These are phyloP conservation scores for Citrus australasica DNA, from an alignment of 345 rosid genomes.

Conservation along the genomic window DNA sequence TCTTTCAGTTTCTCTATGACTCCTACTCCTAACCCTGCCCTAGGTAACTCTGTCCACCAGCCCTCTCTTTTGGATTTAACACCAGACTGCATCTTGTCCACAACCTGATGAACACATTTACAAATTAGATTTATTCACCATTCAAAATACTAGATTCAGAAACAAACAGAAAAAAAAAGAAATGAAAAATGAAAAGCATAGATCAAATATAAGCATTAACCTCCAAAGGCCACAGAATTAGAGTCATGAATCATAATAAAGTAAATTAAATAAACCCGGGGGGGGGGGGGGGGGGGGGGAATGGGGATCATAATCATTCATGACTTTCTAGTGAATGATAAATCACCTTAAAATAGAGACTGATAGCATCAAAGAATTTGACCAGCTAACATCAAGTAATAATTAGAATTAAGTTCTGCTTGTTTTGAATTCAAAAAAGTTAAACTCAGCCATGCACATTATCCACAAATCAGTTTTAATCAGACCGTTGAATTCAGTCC, in stretches of 20 bases:
- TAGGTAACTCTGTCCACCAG: conserved; percentile 63
- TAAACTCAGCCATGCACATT: background rate
- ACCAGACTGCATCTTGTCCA: conserved; percentile 88
- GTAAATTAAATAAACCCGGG: no score
- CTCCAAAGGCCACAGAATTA: background rate
- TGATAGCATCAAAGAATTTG: background rate
- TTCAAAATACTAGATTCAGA: background rate
- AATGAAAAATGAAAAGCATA: background rate
- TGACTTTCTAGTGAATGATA: background rate
- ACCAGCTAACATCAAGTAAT: no score
- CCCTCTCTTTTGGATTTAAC: conserved; percentile 59
- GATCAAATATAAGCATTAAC: conserved; percentile 1
- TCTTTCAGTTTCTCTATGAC: conserved; percentile 66
- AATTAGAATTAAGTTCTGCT: background rate
- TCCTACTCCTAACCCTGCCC: conserved; percentile 55
- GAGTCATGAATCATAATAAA: background rate
- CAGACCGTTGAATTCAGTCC: background rate
- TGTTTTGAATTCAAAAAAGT: background rate
- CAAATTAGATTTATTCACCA: background rate
- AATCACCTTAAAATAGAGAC: background rate
- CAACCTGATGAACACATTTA: conserved; percentile 49
- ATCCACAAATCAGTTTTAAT: background rate
- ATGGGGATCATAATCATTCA: background rate
- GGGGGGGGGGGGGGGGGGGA: rapidly evolving
- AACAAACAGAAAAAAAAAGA: background rate